These are phyloP conservation scores for Kazachstania bromeliacearum DNA, from an alignment of 805 yeast genomes.

Conservation along the genomic window DNA sequence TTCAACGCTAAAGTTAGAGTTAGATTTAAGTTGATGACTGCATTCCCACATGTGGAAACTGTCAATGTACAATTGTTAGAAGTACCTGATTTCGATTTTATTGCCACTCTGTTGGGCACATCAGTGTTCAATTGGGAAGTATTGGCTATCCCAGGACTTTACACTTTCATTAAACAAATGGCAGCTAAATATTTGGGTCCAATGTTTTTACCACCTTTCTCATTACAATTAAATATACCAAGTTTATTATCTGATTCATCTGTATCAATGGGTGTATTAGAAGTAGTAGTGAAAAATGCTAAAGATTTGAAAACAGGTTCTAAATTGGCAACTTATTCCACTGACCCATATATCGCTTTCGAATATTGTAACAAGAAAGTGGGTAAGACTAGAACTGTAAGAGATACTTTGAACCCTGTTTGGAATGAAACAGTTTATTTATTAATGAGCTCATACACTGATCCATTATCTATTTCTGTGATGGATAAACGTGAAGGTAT, in stretches of 20 bases:
- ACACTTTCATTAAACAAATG: constrained; percentile 75
- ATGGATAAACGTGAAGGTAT: constrained; percentile 65
- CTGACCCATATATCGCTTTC: constrained; percentile 82
- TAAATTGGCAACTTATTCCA: constrained; percentile 57
- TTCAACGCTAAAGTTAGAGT: constrained; percentile 68
- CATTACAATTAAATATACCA: constrained; percentile 87
- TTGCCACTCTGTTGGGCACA: constrained; percentile 64
- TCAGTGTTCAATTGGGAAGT: constrained; percentile 80
- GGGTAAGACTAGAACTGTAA: constrained; percentile 60
- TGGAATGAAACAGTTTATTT: constrained; percentile 77
- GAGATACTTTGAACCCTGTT: constrained; percentile 60
- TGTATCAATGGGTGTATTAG: constrained; percentile 80
- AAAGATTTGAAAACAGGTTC: constrained; percentile 59
- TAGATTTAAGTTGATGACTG: constrained; percentile 78
- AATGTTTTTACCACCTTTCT: constrained; percentile 77
- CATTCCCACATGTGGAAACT: constrained; percentile 90
- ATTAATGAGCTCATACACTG: constrained; percentile 65
- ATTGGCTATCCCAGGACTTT: constrained; percentile 78
- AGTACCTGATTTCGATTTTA: constrained; percentile 83
- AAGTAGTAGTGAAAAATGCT: constrained; percentile 59
- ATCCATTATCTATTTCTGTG: constrained; percentile 65
- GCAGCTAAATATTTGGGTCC: constrained; percentile 83
- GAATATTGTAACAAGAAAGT: constrained; percentile 49
- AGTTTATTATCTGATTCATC: constrained; percentile 82
- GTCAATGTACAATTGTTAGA: constrained; percentile 77